A percentile compares a stretch with the other conserved stretches of the same genome.
These are phyloP conservation scores for Melaleuca alternifolia DNA, from an alignment of 345 rosid species.

Conservation along the genomic window DNA sequence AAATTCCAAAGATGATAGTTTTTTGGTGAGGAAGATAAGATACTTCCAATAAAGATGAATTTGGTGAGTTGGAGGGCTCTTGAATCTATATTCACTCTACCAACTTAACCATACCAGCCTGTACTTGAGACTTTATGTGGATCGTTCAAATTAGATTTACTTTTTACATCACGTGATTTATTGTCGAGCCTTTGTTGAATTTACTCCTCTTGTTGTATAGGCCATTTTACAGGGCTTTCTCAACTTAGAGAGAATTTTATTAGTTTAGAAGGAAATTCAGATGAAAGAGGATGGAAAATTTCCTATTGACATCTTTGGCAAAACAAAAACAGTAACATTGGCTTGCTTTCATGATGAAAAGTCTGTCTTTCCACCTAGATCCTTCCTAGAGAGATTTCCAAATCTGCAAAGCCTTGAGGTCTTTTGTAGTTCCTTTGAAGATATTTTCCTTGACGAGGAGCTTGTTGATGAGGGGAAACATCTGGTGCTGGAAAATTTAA, in stretches of 20 bases:
- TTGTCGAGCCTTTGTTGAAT: fast-evolving
- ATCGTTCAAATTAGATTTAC: not conserved
- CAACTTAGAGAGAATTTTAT: not conserved
- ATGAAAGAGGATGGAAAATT: not conserved
- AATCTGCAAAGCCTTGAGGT: not conserved
- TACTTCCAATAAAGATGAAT: too few species aligned
- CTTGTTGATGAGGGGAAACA: fast-evolving
- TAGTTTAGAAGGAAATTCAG: not conserved
- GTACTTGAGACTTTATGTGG: too few species aligned
- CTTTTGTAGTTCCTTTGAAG: not conserved
- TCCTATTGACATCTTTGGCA: not conserved
- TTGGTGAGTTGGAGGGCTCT: too few species aligned
- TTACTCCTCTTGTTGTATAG: not conserved
- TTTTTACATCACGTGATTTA: fast-evolving
- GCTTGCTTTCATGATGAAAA: not conserved
- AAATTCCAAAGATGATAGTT: too few species aligned
- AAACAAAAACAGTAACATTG: not conserved
- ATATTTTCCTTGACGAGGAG: not conserved
- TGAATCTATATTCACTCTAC: too few species aligned
- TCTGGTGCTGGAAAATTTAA: not conserved
- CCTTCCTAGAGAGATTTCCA: not conserved
- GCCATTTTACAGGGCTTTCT: not conserved
- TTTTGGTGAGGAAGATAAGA: too few species aligned
- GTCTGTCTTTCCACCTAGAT: not conserved
- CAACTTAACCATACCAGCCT: too few species aligned